phyloP scores from a whole-genome alignment of 192 early-diverging fungal species.

The Coemansia sp. region DNA sequence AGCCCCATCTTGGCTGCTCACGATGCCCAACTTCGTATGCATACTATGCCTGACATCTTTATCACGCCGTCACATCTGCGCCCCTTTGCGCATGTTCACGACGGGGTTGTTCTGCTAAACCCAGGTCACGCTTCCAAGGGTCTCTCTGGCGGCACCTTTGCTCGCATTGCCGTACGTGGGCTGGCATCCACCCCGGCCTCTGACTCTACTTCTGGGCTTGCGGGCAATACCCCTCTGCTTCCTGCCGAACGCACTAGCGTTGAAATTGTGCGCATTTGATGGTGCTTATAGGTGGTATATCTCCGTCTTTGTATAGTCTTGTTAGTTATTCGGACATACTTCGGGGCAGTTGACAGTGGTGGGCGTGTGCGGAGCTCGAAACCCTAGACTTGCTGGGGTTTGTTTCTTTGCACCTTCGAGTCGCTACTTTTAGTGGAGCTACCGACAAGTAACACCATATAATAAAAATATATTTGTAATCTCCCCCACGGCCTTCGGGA shows the following conservation, averaged over 20 bases:
- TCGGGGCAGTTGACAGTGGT: neutral
- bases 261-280: constrained; percentile 40
- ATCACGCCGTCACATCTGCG: constrained; percentile 74
- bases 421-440: neutral
- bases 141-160: constrained; percentile 78
- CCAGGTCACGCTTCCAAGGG: constrained; percentile 74
- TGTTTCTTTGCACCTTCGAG: neutral
- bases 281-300: neutral
- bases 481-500: neutral
- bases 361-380: neutral
- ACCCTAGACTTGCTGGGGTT: neutral
- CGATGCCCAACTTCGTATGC: constrained; percentile 39
- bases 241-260: constrained; percentile 38
- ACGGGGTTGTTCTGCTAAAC: constrained; percentile 79
- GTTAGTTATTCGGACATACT: neutral
- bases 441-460: neutral
- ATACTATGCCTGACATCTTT: constrained; percentile 78
- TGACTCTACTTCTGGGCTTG: constrained; percentile 9
- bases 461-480: neutral
- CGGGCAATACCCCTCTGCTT: constrained; percentile 11
- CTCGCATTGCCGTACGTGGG: constrained; percentile 14
- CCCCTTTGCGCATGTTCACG: constrained; percentile 69
- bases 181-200: too few relatives aligned
- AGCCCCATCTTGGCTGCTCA: constrained; percentile 39
- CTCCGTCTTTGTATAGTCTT: neutral